phyloP scores from a whole-genome alignment of 495 filamentous ascomycete species.

The Corynascus novoguineensis region DNA sequence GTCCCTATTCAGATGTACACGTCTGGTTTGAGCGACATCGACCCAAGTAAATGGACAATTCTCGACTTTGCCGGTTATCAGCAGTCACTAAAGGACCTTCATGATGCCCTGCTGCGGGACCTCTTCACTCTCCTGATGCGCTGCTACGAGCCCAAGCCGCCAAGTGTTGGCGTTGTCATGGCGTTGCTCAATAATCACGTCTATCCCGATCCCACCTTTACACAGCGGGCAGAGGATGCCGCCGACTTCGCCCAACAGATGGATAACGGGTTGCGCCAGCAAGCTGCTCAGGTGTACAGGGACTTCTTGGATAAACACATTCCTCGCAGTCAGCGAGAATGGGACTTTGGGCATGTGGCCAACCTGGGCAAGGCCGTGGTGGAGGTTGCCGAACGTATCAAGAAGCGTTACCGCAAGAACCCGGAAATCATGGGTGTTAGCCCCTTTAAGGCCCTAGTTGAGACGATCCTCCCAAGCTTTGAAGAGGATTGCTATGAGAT shows the following conservation, averaged over 20 bases:
- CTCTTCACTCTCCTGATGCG: conserved; percentile 80
- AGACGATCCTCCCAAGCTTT: conserved; percentile 80
- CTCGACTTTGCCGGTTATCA: conserved; percentile 71
- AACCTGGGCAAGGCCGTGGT: conserved; percentile 80
- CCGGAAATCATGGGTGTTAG: conserved; percentile 88
- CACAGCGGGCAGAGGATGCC: conserved; percentile 59
- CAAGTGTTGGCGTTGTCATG: conserved; percentile 71
- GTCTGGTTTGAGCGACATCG: conserved; percentile 39
- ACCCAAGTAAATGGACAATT: conserved; percentile 66
- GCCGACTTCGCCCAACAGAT: conserved; percentile 65
- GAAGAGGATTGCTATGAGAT: conserved; percentile 81
- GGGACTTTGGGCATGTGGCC: conserved; percentile 83
- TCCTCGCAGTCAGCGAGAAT: conserved; percentile 66
- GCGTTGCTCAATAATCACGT: conserved; percentile 81
- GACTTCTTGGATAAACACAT: conserved; percentile 65
- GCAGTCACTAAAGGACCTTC: conserved; percentile 63
- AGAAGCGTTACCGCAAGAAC: conserved; percentile 85
- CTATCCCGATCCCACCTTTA: conserved; percentile 69
- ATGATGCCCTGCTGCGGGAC: conserved; percentile 81
- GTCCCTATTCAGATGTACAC: conserved; percentile 38
- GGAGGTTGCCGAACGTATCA: conserved; percentile 74
- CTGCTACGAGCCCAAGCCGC: conserved; percentile 83
- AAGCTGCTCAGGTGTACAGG: conserved; percentile 69
- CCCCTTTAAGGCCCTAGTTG: conserved; percentile 72
- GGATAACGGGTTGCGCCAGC: conserved; percentile 62